Conservation (phyloP, 148 eudicot species). For the Dianthus caryophyllus region DNA sequence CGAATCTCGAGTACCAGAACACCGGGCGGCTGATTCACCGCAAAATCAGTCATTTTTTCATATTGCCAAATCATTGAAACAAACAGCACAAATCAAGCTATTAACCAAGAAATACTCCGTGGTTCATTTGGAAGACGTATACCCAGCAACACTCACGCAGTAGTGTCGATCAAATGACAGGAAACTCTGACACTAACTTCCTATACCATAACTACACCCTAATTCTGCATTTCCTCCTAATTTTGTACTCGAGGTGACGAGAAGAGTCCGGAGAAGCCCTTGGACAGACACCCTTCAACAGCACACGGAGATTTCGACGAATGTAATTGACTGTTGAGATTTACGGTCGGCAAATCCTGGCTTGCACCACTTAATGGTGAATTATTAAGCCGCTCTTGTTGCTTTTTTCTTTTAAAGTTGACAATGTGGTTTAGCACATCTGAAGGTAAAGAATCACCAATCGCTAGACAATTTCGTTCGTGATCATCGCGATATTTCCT, state of each 20-base stretch:
- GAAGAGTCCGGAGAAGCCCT: slow-evolving; percentile 65
- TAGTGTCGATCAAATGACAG: background rate
- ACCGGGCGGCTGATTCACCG: no score
- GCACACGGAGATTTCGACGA: slow-evolving; percentile 44
- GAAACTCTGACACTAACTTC: background rate
- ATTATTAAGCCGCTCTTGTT: slow-evolving; percentile 10
- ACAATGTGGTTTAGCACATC: slow-evolving; percentile 17
- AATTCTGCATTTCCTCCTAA: slow-evolving; percentile 10
- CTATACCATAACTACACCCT: slow-evolving; percentile 7
- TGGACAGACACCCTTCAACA: slow-evolving; percentile 63
- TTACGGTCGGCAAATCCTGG: slow-evolving; percentile 26
- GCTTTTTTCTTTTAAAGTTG: slow-evolving; percentile 46
- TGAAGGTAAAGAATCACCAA: slow-evolving; percentile 16
- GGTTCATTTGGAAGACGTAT: background rate
- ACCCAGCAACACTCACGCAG: background rate
- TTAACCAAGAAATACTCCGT: background rate
- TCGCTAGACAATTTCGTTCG: slow-evolving; percentile 29
- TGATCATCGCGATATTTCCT: slow-evolving; percentile 47
- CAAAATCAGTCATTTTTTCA: no score
- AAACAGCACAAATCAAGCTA: no score
- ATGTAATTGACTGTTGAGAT: slow-evolving; percentile 27
- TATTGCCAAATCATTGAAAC: no score
- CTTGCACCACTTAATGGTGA: background rate
- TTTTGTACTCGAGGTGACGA: slow-evolving; percentile 31
- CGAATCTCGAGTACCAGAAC: no score